Evolutionary conservation across 306 rosid genomes (phyloP), one percentile per base, ranked within the genome.

Genomic region (Ormosia semicastrata): DNA sequence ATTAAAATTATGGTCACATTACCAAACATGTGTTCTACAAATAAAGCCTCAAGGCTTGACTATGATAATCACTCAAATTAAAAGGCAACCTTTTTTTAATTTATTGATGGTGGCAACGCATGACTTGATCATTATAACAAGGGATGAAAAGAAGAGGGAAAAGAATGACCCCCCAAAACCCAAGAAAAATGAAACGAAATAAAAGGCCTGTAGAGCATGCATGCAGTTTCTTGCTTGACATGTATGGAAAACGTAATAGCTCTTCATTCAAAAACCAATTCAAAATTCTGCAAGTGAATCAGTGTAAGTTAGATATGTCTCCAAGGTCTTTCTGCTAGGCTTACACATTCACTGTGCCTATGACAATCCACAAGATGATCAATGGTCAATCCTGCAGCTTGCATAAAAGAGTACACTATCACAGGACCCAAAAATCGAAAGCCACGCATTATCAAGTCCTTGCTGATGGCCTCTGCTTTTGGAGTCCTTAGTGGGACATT

Each of bases 251-350:
- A 59, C 9, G 58, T 17, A 84, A 66, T 15, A 39, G 8, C 59
- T 66, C 3, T 39, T 65, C 32, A 40, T 33, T 68, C 33, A 60
- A 57, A 80, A 54, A 1, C 43, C 57, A 83, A 39, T 0, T 17
- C 30, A 67, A 64, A 74, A 60, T 9, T 17, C 4, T 12, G 6
- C 7, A 69, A 56, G 13, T 33, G 30, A 78, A 50, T 15, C 0
- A 18, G 8, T 64, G 50, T 43, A 49, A 47, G 17, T 82, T 82
- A 94, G 66, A 95, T 88, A 79, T 95, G 98, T 81, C 94, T 95
- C 99, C 99, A 95, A 37, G 98, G 95, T 84, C 99, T 90, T 84
- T 95, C 95, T 6, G 98, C 99, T 36, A 93, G 95, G 77, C 79
- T 84, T 3, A 93, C 90, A 67, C 98, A 93, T 44, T 95, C 95